These are phyloP conservation scores for Komagataella pseudopastoris DNA, from an alignment of 805 yeast genomes.

Conservation along the genomic window DNA sequence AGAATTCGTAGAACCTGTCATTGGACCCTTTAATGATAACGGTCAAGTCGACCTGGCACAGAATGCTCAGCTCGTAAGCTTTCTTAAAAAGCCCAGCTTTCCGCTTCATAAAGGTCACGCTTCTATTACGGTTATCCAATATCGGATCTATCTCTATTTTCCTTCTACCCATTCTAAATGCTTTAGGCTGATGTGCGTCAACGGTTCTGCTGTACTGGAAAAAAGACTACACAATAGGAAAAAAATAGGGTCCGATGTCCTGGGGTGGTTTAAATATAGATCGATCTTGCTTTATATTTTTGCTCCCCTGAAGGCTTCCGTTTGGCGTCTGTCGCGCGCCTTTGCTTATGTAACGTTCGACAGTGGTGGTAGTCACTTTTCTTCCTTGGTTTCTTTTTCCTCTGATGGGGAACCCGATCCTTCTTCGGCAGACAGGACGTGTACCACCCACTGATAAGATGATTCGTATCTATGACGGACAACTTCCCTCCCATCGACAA, in stretches of 20 bases:
- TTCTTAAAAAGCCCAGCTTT: conserved; percentile 89
- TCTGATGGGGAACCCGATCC: not conserved
- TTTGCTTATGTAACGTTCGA: not conserved
- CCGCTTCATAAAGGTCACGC: conserved; percentile 83
- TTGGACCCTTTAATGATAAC: conserved; percentile 77
- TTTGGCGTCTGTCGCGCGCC: not conserved
- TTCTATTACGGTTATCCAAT: conserved; percentile 74
- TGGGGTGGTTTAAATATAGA: not conserved
- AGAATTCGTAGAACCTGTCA: conserved; percentile 74
- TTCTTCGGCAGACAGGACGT: not conserved
- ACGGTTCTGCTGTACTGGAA: not conserved
- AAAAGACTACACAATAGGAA: not conserved
- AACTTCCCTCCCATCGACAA: not conserved
- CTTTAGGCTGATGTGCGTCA: not conserved
- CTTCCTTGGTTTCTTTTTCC: not conserved
- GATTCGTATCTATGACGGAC: not conserved
- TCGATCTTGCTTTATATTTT: not conserved
- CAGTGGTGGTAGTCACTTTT: not conserved
- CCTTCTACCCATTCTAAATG: conserved; percentile 75
- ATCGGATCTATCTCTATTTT: conserved; percentile 90
- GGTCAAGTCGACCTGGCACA: conserved; percentile 89
- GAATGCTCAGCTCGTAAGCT: conserved; percentile 75
- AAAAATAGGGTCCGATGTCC: not conserved
- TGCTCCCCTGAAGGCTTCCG: not conserved
- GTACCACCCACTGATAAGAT: not conserved